Evolutionary conservation across 2,329 filamentous ascomycete genomes (phyloP), one percentile per base, ranked within the genome.

Genomic region (Huntiella decipiens): DNA sequence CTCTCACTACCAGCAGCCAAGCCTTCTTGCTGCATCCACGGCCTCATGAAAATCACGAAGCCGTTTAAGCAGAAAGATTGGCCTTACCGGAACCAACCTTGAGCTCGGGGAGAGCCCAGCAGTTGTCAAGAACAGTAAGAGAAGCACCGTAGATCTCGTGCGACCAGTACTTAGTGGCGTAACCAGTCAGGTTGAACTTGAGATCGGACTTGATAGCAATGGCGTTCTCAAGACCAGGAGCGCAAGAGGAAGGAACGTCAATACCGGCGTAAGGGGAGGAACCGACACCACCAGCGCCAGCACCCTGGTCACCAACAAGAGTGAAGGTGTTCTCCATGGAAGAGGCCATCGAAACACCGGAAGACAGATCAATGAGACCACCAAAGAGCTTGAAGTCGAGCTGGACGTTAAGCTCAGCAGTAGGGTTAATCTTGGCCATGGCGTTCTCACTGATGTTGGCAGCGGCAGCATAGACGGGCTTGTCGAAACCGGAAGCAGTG

Each of bases 391-490:
- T 52, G 53, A 63, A 47, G 40, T 56, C 48, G 49, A 63, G 45
- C 53, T 69, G 48, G 54, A 68, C 53, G 49, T 64, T 57, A 54
- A 63, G 53, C 12, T 57, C 52, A 3, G 58, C 55, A 33, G 51
- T 56, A 3, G 61, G 57, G 45, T 62, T 59, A 47, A 61, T 45
- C 4, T 54, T 51, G 2, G 59, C 60, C 7, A 53, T 54, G 6
- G 56, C 57, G 13, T 56, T 52, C 43, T 60, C 54, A 17, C 56
- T 56, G 45, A 61, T 56, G 50, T 62, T 59, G 49, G 55, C 56
- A 34, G 55, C 51, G 31, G 58, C 57, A 38, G 53, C 56, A 52
- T 63, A 62, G n/a, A 54, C 50, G 17, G 62, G 62, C 19, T 46
- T 41, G 8, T 52, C 54, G 61, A 61, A 64, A 7, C 61, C 61